phyloP scores from a whole-genome alignment of 306 rosid species.

The Sicyos baderoa region DNA sequence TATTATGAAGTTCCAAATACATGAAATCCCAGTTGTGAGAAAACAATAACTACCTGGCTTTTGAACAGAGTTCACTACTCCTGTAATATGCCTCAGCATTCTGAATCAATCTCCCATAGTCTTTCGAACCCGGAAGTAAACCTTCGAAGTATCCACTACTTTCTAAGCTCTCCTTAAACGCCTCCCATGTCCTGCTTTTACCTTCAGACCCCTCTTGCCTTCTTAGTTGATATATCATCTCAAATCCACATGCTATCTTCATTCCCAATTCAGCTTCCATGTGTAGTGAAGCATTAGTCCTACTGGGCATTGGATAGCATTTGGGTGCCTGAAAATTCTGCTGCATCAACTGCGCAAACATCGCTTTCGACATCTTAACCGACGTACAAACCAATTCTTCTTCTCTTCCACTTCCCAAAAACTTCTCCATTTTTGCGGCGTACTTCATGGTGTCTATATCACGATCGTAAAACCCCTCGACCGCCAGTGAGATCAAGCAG shows the following conservation, averaged over 20 bases:
- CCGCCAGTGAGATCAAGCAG: slow-evolving; percentile 58
- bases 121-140: slow-evolving; percentile 61
- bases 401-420: slow-evolving; percentile 42
- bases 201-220: slow-evolving; percentile 63
- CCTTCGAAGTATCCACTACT: slow-evolving; percentile 71
- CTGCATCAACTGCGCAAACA: slow-evolving; percentile 84
- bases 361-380: slow-evolving; percentile 83
- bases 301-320: slow-evolving; percentile 56
- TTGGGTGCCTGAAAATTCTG: slow-evolving; percentile 79
- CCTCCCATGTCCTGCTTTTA: slow-evolving; percentile 66
- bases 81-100: slow-evolving; percentile 65
- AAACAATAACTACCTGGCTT: slow-evolving; percentile 37
- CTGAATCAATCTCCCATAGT: slow-evolving; percentile 63
- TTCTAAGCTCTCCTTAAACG: slow-evolving; percentile 60
- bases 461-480: slow-evolving; percentile 83
- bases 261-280: slow-evolving; percentile 73
- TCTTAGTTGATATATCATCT: slow-evolving; percentile 86
- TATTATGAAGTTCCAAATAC: not conserved
- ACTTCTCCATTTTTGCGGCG: slow-evolving; percentile 72
- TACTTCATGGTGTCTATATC: slow-evolving; percentile 74
- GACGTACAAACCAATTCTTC: slow-evolving; percentile 55
- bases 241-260: slow-evolving; percentile 88
- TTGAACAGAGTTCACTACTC: slow-evolving; percentile 47
- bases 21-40: not conserved
- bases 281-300: slow-evolving; percentile 28